Percentiles rank a stretch among this genome's conserved stretches.
Evolutionary conservation across 345 rosid genomes (phyloP).

Genomic region (Sonneratia alba): DNA sequence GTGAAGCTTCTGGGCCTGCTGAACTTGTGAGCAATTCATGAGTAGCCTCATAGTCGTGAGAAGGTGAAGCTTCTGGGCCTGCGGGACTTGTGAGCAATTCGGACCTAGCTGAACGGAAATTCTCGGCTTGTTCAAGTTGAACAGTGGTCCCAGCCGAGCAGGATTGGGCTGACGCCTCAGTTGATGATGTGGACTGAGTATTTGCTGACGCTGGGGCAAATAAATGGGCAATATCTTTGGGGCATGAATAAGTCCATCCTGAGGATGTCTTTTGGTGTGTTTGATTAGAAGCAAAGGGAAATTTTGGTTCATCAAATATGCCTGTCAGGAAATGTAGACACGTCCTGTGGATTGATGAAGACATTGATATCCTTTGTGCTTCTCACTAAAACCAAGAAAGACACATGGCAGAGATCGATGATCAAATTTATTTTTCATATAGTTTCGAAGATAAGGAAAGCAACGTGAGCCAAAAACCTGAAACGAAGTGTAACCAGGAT

Average conservation of each 20-base stretch:
- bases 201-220: too few relatives aligned
- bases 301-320: neutral
- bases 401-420: neutral
- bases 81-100: too few relatives aligned
- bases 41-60: too few relatives aligned
- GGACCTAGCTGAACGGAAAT: too few relatives aligned
- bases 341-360: neutral
- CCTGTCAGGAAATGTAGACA: neutral
- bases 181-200: too few relatives aligned
- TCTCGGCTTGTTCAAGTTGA: too few relatives aligned
- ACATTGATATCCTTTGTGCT: constrained; percentile 7
- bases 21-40: too few relatives aligned
- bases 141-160: too few relatives aligned
- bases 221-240: neutral
- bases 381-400: constrained; percentile 1
- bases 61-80: too few relatives aligned
- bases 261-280: neutral
- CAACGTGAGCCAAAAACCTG: neutral
- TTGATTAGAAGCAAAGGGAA: neutral
- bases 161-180: too few relatives aligned
- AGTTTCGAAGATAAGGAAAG: neutral
- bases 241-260: neutral
- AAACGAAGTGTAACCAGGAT: too few relatives aligned
- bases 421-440: neutral
- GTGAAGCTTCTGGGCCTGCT: too few relatives aligned